Evolutionary conservation across 371 early-diverging fungal species (phyloP).

Genomic region (Mortierella sp.): DNA sequence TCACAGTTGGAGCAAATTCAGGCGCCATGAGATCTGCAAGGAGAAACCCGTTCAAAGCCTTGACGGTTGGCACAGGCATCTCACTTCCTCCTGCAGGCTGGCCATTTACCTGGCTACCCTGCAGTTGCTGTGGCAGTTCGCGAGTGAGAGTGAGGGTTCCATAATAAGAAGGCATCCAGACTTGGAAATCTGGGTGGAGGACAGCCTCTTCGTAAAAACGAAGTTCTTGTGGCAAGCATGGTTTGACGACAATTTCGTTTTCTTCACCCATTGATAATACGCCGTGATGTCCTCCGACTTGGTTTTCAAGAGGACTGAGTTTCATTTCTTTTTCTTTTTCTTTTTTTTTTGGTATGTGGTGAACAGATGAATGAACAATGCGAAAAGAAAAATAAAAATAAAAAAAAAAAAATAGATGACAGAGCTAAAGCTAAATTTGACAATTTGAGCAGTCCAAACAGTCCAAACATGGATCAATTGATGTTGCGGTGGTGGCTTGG

Average conservation of each 20-base stretch:
- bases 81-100: neutral
- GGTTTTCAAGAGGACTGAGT: slow-evolving; percentile 59
- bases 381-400: neutral
- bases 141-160: slow-evolving; percentile 65
- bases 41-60: slow-evolving; percentile 39
- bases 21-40: slow-evolving; percentile 63
- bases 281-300: slow-evolving; percentile 80
- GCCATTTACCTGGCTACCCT: neutral
- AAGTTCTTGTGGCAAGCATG: slow-evolving; percentile 66
- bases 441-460: neutral
- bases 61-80: slow-evolving; percentile 17
- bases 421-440: neutral
- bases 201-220: slow-evolving; percentile 74
- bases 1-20: slow-evolving; percentile 58
- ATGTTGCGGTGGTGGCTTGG: neutral
- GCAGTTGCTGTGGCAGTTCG: slow-evolving; percentile 21
- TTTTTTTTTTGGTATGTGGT: neutral
- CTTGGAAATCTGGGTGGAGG: slow-evolving; percentile 65
- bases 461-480: neutral
- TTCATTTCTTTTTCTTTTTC: slow-evolving; percentile 28
- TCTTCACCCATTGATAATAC: slow-evolving; percentile 64
- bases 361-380: neutral
- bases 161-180: slow-evolving; percentile 78
- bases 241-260: slow-evolving; percentile 76
- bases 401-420: neutral